Evolutionary conservation across 306 rosid species (phyloP).

Genomic region (Trifolium subterraneum): DNA sequence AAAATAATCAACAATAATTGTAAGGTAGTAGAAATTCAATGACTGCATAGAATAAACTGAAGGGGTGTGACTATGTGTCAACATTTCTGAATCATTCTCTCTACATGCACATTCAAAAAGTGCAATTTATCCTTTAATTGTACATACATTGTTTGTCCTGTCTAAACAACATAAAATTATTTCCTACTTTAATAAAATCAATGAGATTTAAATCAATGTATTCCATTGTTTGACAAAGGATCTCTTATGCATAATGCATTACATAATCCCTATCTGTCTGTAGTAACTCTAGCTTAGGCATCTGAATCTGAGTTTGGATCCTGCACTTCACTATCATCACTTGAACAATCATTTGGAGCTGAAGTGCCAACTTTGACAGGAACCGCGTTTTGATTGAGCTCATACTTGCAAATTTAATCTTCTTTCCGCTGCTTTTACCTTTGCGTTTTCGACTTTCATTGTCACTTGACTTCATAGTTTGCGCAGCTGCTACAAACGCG

Average conservation of each 20-base stretch:
- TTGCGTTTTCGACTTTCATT: conserved; percentile 57
- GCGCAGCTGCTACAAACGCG: conserved; percentile 63
- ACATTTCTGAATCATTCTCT: conserved; percentile 29
- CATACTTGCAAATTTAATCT: conserved; percentile 63
- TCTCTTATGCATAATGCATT: too few species aligned
- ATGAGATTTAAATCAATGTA: conserved; percentile 30
- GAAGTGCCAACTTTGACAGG: conserved; percentile 40
- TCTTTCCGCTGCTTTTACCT: conserved; percentile 47
- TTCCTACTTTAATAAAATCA: conserved; percentile 39
- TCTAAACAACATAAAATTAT: conserved; percentile 27
- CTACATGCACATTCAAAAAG: conserved; percentile 33
- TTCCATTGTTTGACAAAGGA: conserved; percentile 29
- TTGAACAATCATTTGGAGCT: conserved; percentile 44
- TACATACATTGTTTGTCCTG: conserved; percentile 42
- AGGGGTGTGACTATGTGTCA: conserved; percentile 18
- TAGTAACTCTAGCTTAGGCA: conserved; percentile 36
- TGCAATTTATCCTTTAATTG: conserved; percentile 32
- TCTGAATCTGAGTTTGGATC: conserved; percentile 62
- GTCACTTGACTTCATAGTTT: conserved; percentile 49
- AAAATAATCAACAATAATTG: conserved; percentile 3
- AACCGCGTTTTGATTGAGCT: conserved; percentile 40
- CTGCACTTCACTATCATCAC: conserved; percentile 66
- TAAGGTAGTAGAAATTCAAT: conserved; percentile 36
- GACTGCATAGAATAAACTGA: conserved; percentile 38
- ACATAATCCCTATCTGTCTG: too few species aligned